phyloP scores from a whole-genome alignment of 305 asterid species.

The Solanum hybrid region DNA sequence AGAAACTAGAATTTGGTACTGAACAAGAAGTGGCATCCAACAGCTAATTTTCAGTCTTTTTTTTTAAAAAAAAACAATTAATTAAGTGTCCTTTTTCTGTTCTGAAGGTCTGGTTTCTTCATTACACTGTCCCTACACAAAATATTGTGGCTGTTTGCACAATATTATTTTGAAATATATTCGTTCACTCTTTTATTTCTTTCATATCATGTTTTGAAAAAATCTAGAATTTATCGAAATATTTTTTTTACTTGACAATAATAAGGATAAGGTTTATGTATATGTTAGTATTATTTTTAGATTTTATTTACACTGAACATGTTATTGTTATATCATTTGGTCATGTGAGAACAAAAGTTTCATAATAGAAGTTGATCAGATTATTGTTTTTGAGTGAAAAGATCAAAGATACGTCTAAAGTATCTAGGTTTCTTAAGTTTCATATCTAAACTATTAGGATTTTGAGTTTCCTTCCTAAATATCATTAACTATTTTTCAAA shows the following conservation, averaged over 20 bases:
- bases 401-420: neutral
- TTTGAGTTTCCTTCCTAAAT: neutral
- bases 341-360: neutral
- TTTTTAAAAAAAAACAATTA: neutral
- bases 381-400: neutral
- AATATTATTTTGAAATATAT: neutral
- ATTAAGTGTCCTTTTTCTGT: conserved; percentile 8
- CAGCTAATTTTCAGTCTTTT: conserved; percentile 1
- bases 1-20: conserved; percentile 20
- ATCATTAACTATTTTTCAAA: neutral
- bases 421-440: neutral
- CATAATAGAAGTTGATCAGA: neutral
- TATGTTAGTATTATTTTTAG: neutral
- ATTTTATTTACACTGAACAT: neutral
- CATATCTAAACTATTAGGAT: neutral
- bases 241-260: neutral
- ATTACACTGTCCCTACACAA: conserved; percentile 12
- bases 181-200: neutral
- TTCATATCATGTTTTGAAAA: neutral
- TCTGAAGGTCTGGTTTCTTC: conserved; percentile 44
- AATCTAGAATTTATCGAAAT: rapidly evolving
- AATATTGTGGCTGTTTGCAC: neutral
- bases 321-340: neutral
- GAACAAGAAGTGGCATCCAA: conserved; percentile 39
- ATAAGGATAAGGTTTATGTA: neutral